A percentile compares a stretch with the other conserved stretches of the same genome.
phyloP scores from a whole-genome alignment of 1,284 basidiomycete genomes.

The Cryptococcus sp. region DNA sequence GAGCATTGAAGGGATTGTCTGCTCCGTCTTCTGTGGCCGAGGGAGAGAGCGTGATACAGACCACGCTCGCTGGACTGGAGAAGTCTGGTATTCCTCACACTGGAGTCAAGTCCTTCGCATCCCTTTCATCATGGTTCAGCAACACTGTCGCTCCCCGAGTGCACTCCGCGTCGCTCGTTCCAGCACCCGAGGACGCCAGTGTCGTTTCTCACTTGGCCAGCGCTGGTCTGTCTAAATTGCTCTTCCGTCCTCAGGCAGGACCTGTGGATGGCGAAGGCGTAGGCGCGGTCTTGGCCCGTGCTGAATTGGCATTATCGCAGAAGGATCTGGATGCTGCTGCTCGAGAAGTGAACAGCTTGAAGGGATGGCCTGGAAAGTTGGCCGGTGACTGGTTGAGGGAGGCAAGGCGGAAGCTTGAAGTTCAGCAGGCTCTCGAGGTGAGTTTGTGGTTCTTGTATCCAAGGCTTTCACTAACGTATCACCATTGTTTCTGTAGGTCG shows the following conservation, averaged over 20 bases:
- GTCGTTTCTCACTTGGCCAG: conserved; percentile 85
- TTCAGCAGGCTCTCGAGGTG: conserved; percentile 89
- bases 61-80: conserved; percentile 73
- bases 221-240: conserved; percentile 70
- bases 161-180: conserved; percentile 84
- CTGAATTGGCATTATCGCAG: conserved; percentile 86
- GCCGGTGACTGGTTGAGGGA: conserved; percentile 90
- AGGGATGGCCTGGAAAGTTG: conserved; percentile 79
- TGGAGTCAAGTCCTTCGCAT: conserved; percentile 86
- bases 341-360: conserved; percentile 87
- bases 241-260: conserved; percentile 73
- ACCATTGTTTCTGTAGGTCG: conserved; percentile 58
- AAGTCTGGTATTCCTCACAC: conserved; percentile 72
- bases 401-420: conserved; percentile 83
- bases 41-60: conserved; percentile 59
- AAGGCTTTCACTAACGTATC: conserved; percentile 1
- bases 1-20: conserved; percentile 67
- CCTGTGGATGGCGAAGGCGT: conserved; percentile 77
- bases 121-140: conserved; percentile 87
- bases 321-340: conserved; percentile 91
- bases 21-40: conserved; percentile 62
- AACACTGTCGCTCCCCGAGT: conserved; percentile 81
- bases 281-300: conserved; percentile 79
- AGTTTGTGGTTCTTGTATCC: conserved; percentile 31
- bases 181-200: conserved; percentile 68